phyloP scores from a whole-genome alignment of 768 basidiomycete species.

The Tulasnella sp. region DNA sequence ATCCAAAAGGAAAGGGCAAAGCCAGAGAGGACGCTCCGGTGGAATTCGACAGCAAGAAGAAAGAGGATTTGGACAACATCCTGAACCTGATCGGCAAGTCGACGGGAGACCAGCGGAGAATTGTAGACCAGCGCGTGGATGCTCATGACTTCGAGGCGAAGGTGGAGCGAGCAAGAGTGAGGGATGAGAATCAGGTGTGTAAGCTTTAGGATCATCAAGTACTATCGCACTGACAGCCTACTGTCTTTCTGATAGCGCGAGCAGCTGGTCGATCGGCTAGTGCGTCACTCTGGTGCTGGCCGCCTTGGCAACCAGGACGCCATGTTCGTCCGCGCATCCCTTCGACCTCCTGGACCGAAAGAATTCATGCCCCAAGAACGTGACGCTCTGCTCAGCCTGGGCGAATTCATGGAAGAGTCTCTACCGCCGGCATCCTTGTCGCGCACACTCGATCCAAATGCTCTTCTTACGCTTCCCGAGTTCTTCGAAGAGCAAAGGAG shows the following conservation, averaged over 20 bases:
- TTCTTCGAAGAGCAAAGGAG: conserved; percentile 48
- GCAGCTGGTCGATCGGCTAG: conserved; percentile 66
- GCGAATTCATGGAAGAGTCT: conserved; percentile 54
- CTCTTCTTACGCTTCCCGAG: conserved; percentile 52
- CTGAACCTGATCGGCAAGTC: conserved; percentile 64
- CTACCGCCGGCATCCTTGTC: conserved; percentile 6
- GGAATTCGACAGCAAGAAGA: background rate
- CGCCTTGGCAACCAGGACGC: conserved; percentile 78
- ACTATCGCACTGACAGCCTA: background rate
- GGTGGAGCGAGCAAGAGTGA: conserved; percentile 48
- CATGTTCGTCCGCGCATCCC: conserved; percentile 34
- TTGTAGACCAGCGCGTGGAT: conserved; percentile 65
- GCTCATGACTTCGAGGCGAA: conserved; percentile 46
- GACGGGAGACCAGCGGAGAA: conserved; percentile 44
- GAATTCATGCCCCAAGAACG: conserved; percentile 31
- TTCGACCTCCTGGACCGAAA: conserved; percentile 15
- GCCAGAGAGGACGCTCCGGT: conserved; percentile 29
- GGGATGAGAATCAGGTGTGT: conserved; percentile 58
- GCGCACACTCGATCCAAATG: conserved; percentile 36
- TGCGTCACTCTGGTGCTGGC: conserved; percentile 62
- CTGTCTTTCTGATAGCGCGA: conserved; percentile 43
- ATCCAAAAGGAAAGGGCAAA: conserved; percentile 35
- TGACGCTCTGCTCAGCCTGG: conserved; percentile 47
- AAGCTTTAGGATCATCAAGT: background rate
- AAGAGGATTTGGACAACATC: conserved; percentile 57